Conservation (phyloP, 164 flowering plant species). For the Macadamia integrifolia region DNA sequence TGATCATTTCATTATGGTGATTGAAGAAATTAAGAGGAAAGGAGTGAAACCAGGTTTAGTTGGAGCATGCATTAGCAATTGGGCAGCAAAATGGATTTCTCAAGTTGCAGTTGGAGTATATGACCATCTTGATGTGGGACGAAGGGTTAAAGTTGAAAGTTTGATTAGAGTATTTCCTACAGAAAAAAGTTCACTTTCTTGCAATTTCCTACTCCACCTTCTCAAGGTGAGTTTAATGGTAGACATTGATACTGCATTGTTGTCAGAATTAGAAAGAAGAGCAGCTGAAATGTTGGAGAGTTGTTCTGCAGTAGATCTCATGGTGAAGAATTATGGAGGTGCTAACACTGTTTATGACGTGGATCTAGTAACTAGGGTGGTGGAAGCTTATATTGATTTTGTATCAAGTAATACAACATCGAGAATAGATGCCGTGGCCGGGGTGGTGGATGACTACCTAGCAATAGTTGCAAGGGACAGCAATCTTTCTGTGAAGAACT, state of each 20-base stretch:
- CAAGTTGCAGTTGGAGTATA: constrained; percentile 9
- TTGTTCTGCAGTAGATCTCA: constrained; percentile 27
- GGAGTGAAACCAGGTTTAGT: constrained; percentile 29
- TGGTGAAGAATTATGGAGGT: constrained; percentile 26
- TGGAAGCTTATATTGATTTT: constrained; percentile 24
- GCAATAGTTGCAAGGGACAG: constrained; percentile 27
- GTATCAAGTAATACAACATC: constrained; percentile 11
- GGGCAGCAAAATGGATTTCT: constrained; percentile 33
- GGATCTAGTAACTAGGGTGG: constrained; percentile 21
- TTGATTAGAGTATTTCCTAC: constrained; percentile 37
- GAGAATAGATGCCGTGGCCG: constrained; percentile 23
- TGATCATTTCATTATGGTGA: constrained; percentile 39
- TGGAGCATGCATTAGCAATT: constrained; percentile 33
- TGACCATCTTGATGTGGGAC: constrained; percentile 7
- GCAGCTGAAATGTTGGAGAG: constrained; percentile 27
- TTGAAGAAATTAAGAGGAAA: constrained; percentile 24
- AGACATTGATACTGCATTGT: constrained; percentile 18
- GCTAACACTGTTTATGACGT: constrained; percentile 27
- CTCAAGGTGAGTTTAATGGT: constrained; percentile 30
- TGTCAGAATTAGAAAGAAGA: constrained; percentile 28
- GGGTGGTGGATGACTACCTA: constrained; percentile 39
- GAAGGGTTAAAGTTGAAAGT: constrained; percentile 25
- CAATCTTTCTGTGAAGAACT: constrained; percentile 22
- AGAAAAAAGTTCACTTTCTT: constrained; percentile 31
- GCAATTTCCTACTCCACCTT: constrained; percentile 42